These are phyloP conservation scores for Thermothielavioides terrestris DNA, from an alignment of 495 filamentous ascomycete species.

Conservation along the genomic window DNA sequence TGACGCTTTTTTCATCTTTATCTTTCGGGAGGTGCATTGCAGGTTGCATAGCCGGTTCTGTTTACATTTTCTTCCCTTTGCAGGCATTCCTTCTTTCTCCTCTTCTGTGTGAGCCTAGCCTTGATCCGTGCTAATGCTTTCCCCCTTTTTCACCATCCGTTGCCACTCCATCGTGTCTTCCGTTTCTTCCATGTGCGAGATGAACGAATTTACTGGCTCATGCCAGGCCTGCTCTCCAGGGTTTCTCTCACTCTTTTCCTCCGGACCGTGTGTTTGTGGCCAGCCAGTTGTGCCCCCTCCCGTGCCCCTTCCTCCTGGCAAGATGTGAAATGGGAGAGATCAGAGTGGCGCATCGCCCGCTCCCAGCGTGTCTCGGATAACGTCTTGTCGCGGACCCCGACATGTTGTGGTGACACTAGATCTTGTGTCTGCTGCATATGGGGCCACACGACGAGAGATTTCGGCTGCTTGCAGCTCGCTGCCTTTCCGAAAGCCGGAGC, in stretches of 20 bases:
- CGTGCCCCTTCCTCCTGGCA: too few relatives aligned
- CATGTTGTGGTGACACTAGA: conserved; percentile 4
- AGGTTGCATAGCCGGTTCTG: not conserved
- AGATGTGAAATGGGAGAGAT: too few relatives aligned
- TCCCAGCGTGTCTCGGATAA: conserved; percentile 2
- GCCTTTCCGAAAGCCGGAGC: conserved; percentile 2
- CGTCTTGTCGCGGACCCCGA: conserved; percentile 1
- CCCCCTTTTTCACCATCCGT: not conserved
- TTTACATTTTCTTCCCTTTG: not conserved
- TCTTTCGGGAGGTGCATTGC: not conserved
- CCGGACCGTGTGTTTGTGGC: too few relatives aligned
- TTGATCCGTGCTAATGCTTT: too few relatives aligned
- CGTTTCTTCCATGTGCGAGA: too few relatives aligned
- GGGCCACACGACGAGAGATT: not conserved
- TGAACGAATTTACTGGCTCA: too few relatives aligned
- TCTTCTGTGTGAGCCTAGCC: too few relatives aligned
- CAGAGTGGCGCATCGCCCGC: not conserved
- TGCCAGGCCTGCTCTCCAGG: too few relatives aligned
- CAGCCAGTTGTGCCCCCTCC: too few relatives aligned
- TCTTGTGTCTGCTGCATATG: not conserved
- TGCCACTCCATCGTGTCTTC: too few relatives aligned
- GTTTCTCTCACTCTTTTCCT: not conserved
- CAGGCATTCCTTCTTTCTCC: too few relatives aligned
- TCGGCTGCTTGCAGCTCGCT: not conserved
- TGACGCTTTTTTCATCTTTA: not conserved